These are phyloP conservation scores for Fremontodendron californicum DNA, from an alignment of 345 rosid genomes.

Conservation along the genomic window DNA sequence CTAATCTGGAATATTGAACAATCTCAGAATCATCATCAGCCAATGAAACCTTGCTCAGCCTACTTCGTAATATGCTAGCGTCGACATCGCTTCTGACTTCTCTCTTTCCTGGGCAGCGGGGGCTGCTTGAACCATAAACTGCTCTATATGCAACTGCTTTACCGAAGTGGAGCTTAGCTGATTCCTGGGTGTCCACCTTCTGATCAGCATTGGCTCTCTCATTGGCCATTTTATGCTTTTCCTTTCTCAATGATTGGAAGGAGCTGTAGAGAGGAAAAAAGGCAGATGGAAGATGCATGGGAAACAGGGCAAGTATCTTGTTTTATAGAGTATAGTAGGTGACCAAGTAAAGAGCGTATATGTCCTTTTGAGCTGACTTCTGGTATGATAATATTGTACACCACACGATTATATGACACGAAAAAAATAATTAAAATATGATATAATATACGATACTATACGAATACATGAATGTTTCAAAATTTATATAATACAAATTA, in stretches of 20 bases:
- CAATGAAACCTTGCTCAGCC: no score
- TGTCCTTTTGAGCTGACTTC: conserved; percentile 10
- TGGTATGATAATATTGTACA: no score
- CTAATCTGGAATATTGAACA: no score
- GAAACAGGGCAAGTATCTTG: background rate
- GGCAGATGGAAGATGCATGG: background rate
- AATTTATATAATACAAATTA: no score
- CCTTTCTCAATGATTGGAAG: background rate
- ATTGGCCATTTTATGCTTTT: conserved; percentile 26
- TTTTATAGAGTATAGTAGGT: background rate
- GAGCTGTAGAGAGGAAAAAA: background rate
- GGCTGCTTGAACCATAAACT: conserved; percentile 32
- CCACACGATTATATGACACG: no score
- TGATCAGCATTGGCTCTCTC: conserved; percentile 26
- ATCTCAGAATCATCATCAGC: no score
- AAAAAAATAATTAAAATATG: no score
- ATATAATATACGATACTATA: no score
- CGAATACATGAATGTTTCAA: no score
- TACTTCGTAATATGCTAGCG: conserved; percentile 22
- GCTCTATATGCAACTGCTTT: conserved; percentile 52
- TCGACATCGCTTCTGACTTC: conserved; percentile 27
- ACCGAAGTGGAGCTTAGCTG: conserved; percentile 22
- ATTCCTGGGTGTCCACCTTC: conserved; percentile 9
- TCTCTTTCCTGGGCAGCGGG: conserved; percentile 27
- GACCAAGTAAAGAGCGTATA: background rate